These are phyloP conservation scores for Zarea fungicola DNA, from an alignment of 2,329 filamentous ascomycete genomes.

Conservation along the genomic window DNA sequence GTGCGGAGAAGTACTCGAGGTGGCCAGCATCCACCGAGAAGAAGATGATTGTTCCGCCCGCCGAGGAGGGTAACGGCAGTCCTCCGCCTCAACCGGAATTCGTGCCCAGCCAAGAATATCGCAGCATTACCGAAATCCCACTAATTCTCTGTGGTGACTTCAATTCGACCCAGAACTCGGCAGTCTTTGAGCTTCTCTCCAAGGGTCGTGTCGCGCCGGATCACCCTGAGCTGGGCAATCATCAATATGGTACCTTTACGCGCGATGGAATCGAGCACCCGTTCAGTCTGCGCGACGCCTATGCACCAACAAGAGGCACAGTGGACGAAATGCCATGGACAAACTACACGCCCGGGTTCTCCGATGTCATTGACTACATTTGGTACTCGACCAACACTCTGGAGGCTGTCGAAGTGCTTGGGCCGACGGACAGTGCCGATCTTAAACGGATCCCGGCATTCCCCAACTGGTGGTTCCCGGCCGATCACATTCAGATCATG, in stretches of 20 bases:
- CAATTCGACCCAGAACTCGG: conserved; percentile 83
- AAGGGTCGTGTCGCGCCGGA: conserved; percentile 72
- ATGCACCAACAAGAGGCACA: conserved; percentile 74
- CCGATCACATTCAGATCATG: conserved; percentile 85
- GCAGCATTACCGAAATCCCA: conserved; percentile 80
- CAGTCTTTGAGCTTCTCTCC: conserved; percentile 85
- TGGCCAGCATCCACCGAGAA: conserved; percentile 80
- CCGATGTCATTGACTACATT: conserved; percentile 91
- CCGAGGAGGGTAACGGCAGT: conserved; percentile 38
- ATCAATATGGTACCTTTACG: conserved; percentile 91
- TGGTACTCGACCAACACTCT: conserved; percentile 93
- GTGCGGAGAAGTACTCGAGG: conserved; percentile 79
- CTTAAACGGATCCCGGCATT: conserved; percentile 84
- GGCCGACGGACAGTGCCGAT: conserved; percentile 80
- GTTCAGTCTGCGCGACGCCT: conserved; percentile 88
- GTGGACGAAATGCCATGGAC: conserved; percentile 85
- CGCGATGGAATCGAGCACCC: conserved; percentile 89
- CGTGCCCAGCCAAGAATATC: conserved; percentile 80
- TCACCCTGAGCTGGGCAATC: conserved; percentile 72
- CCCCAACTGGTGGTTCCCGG: conserved; percentile 90
- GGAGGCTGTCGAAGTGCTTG: conserved; percentile 76
- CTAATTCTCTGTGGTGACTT: conserved; percentile 92
- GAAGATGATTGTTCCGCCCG: conserved; percentile 46
- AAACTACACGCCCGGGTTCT: conserved; percentile 93
- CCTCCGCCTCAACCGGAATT: conserved; percentile 58